phyloP scores from a whole-genome alignment of 306 rosid genomes.

The Comarum palustre region DNA sequence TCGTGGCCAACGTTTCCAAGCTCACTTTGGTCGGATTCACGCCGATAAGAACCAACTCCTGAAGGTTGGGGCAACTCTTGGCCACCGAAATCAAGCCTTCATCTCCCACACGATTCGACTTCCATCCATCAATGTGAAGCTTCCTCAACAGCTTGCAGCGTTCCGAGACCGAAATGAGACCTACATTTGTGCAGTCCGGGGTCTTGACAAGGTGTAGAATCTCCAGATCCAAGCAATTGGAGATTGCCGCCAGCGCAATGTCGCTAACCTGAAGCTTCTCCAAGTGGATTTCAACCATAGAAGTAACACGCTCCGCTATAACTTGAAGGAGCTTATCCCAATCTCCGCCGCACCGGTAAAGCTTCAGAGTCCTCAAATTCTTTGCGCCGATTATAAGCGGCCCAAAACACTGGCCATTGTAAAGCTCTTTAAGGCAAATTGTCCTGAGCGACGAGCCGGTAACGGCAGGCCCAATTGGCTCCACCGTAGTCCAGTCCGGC shows the following conservation, averaged over 20 bases:
- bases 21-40: constrained; percentile 82
- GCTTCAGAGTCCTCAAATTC: constrained; percentile 73
- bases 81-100: constrained; percentile 80
- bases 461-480: constrained; percentile 76
- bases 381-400: constrained; percentile 77
- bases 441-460: constrained; percentile 61
- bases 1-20: constrained; percentile 72
- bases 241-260: constrained; percentile 64
- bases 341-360: constrained; percentile 85
- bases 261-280: constrained; percentile 90
- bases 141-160: constrained; percentile 78
- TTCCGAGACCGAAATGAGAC: constrained; percentile 64
- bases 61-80: constrained; percentile 69
- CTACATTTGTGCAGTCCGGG: constrained; percentile 81
- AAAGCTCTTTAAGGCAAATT: constrained; percentile 81
- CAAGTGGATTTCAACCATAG: constrained; percentile 73
- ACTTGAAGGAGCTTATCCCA: constrained; percentile 79
- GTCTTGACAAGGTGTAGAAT: constrained; percentile 90
- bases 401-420: constrained; percentile 87
- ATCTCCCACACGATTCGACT: constrained; percentile 82
- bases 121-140: constrained; percentile 97
- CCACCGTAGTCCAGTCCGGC: constrained; percentile 50
- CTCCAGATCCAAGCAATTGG: constrained; percentile 66
- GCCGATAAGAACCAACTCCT: constrained; percentile 84
- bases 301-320: constrained; percentile 38